Evolutionary conservation across 2,329 filamentous ascomycete species (phyloP).

Genomic region (Fusarium pseudocircinatum): DNA sequence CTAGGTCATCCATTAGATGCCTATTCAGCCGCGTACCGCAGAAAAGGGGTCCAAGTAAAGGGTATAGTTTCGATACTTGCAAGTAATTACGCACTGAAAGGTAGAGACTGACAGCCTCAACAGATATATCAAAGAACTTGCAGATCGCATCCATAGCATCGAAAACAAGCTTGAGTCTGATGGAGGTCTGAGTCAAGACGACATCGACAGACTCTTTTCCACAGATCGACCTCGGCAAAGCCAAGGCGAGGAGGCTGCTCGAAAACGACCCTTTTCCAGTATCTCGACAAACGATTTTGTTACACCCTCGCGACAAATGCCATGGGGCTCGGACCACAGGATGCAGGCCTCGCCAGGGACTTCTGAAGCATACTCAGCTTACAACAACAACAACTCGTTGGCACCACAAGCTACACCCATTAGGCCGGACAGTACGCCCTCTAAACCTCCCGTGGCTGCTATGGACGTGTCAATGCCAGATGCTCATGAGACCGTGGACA

Average conservation of each 20-base stretch:
- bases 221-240: slow-evolving; percentile 48
- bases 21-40: slow-evolving; percentile 88
- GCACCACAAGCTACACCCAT: slow-evolving; percentile 57
- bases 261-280: slow-evolving; percentile 61
- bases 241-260: slow-evolving; percentile 45
- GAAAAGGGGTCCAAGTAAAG: slow-evolving; percentile 90
- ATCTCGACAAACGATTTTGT: slow-evolving; percentile 55
- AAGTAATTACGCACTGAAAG: no score
- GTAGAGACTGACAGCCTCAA: slow-evolving; percentile 14
- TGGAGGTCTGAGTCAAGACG: slow-evolving; percentile 54
- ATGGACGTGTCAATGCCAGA: slow-evolving; percentile 51
- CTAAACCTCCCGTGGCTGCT: slow-evolving; percentile 48
- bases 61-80: slow-evolving; percentile 57
- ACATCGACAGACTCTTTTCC: slow-evolving; percentile 56
- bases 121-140: slow-evolving; percentile 91
- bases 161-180: slow-evolving; percentile 78
- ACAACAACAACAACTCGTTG: slow-evolving; percentile 54
- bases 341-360: slow-evolving; percentile 54
- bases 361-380: slow-evolving; percentile 47
- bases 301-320: slow-evolving; percentile 55
- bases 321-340: slow-evolving; percentile 60
- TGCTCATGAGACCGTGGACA: slow-evolving; percentile 46
- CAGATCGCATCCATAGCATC: slow-evolving; percentile 83
- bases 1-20: slow-evolving; percentile 78
- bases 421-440: slow-evolving; percentile 50